Conservation (phyloP, 441 rosid genomes). For the Euphorbia schlechtendalii region DNA sequence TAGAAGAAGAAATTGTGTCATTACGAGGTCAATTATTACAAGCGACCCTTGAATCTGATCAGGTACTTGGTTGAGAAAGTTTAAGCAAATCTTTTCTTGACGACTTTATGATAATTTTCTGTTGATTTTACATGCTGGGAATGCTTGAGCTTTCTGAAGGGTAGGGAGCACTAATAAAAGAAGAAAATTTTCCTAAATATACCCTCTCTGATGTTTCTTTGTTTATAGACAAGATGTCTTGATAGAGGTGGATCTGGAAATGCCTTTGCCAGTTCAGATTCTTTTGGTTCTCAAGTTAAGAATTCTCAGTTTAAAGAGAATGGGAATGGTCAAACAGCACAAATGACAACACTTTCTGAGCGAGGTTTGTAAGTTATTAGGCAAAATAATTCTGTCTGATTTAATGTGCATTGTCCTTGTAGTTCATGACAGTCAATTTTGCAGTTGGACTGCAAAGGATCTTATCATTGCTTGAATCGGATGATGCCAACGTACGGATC, state of each 20-base stretch:
- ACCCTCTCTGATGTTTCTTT: conserved; percentile 1
- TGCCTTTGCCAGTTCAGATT: conserved; percentile 45
- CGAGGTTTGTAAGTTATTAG: conserved; percentile 49
- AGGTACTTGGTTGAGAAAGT: conserved; percentile 41
- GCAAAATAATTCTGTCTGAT: conserved; percentile 9
- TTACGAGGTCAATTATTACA: conserved; percentile 84
- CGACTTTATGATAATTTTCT: background rate
- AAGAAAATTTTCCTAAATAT: background rate
- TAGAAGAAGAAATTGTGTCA: conserved; percentile 72
- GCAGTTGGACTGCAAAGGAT: conserved; percentile 92
- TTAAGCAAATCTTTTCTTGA: conserved; percentile 5
- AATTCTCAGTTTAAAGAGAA: conserved; percentile 52
- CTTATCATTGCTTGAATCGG: conserved; percentile 80
- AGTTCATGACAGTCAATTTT: conserved; percentile 23
- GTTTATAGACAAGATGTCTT: conserved; percentile 56
- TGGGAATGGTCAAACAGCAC: conserved; percentile 60
- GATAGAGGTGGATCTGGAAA: conserved; percentile 57
- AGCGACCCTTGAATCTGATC: conserved; percentile 82
- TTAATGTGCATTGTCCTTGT: conserved; percentile 18
- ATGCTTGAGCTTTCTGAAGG: conserved; percentile 4
- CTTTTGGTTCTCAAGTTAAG: conserved; percentile 44
- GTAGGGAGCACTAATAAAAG: background rate
- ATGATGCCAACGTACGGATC: conserved; percentile 81
- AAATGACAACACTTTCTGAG: conserved; percentile 67
- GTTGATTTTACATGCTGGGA: background rate